Base-by-base conservation (phyloP, 768 basidiomycete species). In the Pisolithus tinctorius region DNA sequence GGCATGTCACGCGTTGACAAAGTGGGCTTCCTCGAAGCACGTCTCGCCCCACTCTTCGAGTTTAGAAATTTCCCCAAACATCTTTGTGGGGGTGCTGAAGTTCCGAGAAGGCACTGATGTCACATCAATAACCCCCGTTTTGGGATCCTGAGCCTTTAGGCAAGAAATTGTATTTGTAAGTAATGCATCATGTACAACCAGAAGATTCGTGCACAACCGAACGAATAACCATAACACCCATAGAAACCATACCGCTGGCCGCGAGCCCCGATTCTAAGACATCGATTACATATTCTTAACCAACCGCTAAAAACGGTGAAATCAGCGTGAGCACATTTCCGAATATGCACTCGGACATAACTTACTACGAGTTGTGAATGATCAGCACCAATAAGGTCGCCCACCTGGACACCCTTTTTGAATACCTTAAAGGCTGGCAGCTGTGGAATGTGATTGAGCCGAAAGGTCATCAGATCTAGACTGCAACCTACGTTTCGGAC, bases 381-480 rank as follows among this genome's bases (percentile, higher is more conserved):
- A 52, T 67, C 61, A 26, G 55, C 63, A 43, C 64, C n/a, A 56
- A 63, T 65, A 16, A 59, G 59, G 17, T 65, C 65, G 46, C 60
- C 60, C 47, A 67, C 60, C 37, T 67, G 55, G 38, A 64, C 57
- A 2, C 64, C 64, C 50, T 65, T 64, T 49, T 67, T 55, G 51
- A 55, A 65, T 6, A 65, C 65, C 51, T 67, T 64, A 55, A 55
- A 67, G 11, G 65, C 58, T 20, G 64, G 64, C 49, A 65, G 45
- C 64, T 65, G 49, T 62, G 14, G 27, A 13, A 48, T 6, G 42
- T 11, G 9, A 23, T 44, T 29, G 27, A 30, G 29, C n/a, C 13
- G 26, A 30, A 53, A 45, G 46, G 42, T 34, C 41, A 31, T 9
- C 26, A 16, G 31, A 25, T 25, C 50, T 54, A 50, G 23, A n/a